These are phyloP conservation scores for Luffa aegyptiaca DNA, from an alignment of 306 rosid species.

Conservation along the genomic window DNA sequence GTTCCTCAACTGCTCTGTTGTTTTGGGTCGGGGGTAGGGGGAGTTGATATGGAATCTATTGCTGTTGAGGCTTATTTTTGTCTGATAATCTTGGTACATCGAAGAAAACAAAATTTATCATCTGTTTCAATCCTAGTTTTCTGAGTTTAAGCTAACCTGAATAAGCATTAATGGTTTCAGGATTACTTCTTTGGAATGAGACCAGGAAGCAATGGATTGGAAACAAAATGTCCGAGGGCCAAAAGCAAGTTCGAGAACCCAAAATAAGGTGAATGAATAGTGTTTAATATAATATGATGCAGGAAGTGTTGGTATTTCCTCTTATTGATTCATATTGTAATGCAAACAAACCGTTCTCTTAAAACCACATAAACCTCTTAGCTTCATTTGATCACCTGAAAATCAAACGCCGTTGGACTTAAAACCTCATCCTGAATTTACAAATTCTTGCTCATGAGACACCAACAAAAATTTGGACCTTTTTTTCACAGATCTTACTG, in stretches of 20 bases:
- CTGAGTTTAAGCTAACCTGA: background rate
- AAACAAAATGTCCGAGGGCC: constrained; percentile 26
- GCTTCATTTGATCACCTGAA: background rate
- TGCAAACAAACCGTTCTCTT: background rate
- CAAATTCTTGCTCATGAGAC: background rate
- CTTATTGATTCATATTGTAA: background rate
- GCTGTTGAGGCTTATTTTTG: background rate
- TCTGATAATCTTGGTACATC: background rate
- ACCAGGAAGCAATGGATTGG: constrained; percentile 67
- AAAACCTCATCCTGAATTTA: background rate
- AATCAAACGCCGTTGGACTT: background rate
- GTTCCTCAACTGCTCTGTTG: background rate
- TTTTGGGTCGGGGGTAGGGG: background rate
- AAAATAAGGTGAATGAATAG: constrained; percentile 51
- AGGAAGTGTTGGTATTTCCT: background rate
- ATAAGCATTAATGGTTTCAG: constrained; percentile 29
- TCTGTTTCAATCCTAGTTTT: background rate
- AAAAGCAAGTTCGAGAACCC: constrained; percentile 38
- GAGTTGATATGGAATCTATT: background rate
- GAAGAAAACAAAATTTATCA: background rate
- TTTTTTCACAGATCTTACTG: background rate
- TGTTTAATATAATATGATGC: background rate
- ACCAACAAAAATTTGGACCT: background rate
- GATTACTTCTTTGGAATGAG: constrained; percentile 73
- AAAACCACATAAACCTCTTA: background rate